A percentile compares a stretch with the other conserved stretches of the same genome.
These are phyloP conservation scores for Clonostachys chloroleuca DNA, from an alignment of 2,329 filamentous ascomycete species.

Conservation along the genomic window DNA sequence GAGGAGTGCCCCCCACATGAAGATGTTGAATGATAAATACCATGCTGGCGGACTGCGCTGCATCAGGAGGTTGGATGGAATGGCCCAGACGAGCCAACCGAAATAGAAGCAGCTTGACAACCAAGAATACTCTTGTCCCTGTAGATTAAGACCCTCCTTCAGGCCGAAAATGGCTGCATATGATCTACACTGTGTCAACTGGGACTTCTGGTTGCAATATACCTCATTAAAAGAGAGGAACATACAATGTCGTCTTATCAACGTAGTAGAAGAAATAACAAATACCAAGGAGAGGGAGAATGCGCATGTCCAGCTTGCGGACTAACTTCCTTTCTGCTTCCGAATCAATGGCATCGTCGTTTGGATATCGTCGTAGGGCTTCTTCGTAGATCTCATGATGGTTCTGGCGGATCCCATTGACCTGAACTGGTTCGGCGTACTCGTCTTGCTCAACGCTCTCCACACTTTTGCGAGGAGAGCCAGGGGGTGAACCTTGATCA, in stretches of 20 bases:
- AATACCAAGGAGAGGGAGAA: constrained; percentile 28
- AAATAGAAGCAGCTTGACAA: constrained; percentile 28
- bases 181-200: constrained; percentile 18
- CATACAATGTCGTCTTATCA: constrained; percentile 43
- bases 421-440: constrained; percentile 10
- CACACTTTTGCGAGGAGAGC: too few species aligned
- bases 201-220: background rate
- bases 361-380: constrained; percentile 22
- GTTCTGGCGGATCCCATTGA: constrained; percentile 11
- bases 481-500: too few species aligned
- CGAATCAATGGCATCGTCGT: constrained; percentile 16
- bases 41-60: constrained; percentile 24
- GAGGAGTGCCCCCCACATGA: constrained; percentile 46
- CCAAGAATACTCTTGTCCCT: constrained; percentile 51
- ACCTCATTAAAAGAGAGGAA: background rate
- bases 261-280: constrained; percentile 36
- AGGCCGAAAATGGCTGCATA: constrained; percentile 65
- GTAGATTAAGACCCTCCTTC: constrained; percentile 49
- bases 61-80: constrained; percentile 21
- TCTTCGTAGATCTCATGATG: constrained; percentile 23
- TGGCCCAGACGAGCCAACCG: constrained; percentile 29
- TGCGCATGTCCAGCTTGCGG: constrained; percentile 29
- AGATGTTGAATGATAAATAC: constrained; percentile 40
- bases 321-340: constrained; percentile 21
- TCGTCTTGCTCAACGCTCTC: background rate